Evolutionary conservation across 495 filamentous ascomycete genomes (phyloP).

Genomic region (Xylaria telfairii): DNA sequence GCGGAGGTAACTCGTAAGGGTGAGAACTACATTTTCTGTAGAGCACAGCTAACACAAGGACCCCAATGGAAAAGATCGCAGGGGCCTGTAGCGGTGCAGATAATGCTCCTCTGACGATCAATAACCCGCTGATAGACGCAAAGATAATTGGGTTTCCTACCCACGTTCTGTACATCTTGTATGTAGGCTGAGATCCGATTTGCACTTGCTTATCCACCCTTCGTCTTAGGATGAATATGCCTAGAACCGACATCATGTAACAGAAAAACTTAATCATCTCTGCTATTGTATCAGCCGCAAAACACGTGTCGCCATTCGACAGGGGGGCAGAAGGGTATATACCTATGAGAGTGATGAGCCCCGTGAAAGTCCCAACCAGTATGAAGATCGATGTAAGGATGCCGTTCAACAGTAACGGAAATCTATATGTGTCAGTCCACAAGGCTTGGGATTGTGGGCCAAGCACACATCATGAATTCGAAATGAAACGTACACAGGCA

Average conservation of each 20-base stretch:
- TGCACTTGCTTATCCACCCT: conserved; percentile 15
- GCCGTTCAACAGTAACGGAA: conserved; percentile 27
- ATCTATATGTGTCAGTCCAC: conserved; percentile 12
- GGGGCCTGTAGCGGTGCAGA: conserved; percentile 34
- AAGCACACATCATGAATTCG: not conserved
- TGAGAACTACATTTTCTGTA: conserved; percentile 33
- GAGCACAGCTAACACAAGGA: conserved; percentile 34
- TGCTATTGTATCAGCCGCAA: conserved; percentile 27
- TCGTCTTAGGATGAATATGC: conserved; percentile 26
- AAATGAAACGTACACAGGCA: conserved; percentile 28
- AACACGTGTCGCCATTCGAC: not conserved
- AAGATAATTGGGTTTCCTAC: conserved; percentile 29
- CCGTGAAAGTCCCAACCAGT: conserved; percentile 28
- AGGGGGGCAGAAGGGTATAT: conserved; percentile 21
- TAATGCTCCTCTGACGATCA: conserved; percentile 35
- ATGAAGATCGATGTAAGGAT: conserved; percentile 29
- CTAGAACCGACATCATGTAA: conserved; percentile 30
- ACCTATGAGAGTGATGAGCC: conserved; percentile 34
- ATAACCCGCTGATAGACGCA: conserved; percentile 24
- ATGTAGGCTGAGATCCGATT: conserved; percentile 18
- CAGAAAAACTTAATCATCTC: conserved; percentile 29
- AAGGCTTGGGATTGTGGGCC: not conserved
- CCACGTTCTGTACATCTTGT: conserved; percentile 31
- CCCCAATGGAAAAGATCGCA: conserved; percentile 33
- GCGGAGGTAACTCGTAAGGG: conserved; percentile 26